Base-by-base conservation (phyloP, 768 basidiomycete genomes). In the Kondoa subrosea region DNA sequence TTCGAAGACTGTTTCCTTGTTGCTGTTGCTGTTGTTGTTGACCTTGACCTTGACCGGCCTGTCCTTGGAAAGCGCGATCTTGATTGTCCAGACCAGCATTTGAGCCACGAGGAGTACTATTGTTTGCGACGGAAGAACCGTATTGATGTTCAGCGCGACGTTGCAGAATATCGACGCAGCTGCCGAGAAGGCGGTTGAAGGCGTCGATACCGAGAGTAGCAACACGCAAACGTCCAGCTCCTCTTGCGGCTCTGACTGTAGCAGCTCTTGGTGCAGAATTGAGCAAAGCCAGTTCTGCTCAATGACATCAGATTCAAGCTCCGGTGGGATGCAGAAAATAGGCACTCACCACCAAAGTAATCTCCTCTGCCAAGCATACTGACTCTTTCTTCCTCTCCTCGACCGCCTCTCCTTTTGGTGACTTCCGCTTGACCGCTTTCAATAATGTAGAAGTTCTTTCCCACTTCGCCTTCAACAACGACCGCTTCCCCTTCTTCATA, bases 391-490 rank as follows among this genome's bases (percentile, higher is more conserved):
- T 88, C 85, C 30, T 81, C 76, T 79, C 75, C 82, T 21, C 83
- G 85, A 50, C 77, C 79, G 68, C 81, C 80, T 68, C 85, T 83
- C 58, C 80, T 79, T 79, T 95, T 92, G 58, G 87, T 87, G 0
- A 89, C 91, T 61, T 85, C 80, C 1, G 93, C 93, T 72, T 88
- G 85, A 21, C 93, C 93, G 73, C 89, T 89, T 76, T 97, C 95
- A 33, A 99, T 85, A 70, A 99, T 91, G 81, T 91, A 99, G 80
- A 97, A 97, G 40, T 89, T 91, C 74, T 93, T 90, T 4, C 95
- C 93, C 79, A 89, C 85, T 71, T 99, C 95, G 66, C 93, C 93
- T 77, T 97, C 87, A 61, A 81, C 81, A 65, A 99, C 90, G 31
- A 99, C 89, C 1, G 85, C 83, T 73, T 91, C 85, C 25, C 90